Base-by-base conservation (phyloP, 192 early-diverging fungal species). In the Backusella westeae region DNA sequence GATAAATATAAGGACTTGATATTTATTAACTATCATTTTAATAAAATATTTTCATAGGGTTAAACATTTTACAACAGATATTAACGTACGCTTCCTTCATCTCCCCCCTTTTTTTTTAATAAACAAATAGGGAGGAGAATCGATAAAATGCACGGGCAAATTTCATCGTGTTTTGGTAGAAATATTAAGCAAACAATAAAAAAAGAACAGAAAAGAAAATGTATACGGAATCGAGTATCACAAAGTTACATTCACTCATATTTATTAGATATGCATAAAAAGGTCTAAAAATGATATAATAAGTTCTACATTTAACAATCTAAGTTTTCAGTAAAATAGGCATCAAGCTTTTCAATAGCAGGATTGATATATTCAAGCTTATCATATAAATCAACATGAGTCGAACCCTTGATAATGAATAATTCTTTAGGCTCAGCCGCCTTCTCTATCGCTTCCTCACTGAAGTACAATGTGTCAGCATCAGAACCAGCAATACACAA, bases 311-410 rank as follows among this genome's bases (percentile, higher is more conserved):
- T 69, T 69, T 19, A 69, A 6, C 34, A 69, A 3, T 21, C n/a
- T 34, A 69, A 69, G 6, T 69, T 29, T 34, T 69, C 19, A 69
- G 23, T 69, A 15, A 69, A 69, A 15, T 38, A 69, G 19, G 3
- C 6, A 69, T 69, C 67, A 8, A 69, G 21, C 35, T 69, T 69
- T 69, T 36, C 34, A 3, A 69, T 23, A 69, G 67, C 67, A 69
- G 67, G 34, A 23, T 34, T 39, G 19, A 69, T 39, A 69, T 69
- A 69, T 17, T 69, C 71, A 35, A 46, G 41, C 21, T 42, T 49
- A 52, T 80, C 79, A 41, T 80, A 80, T 12, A 80, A 46, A 19
- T 76, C 79, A 34, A 80, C 69, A 44, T 80, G 79, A 9, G 79
- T 77, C 9, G 75, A 26, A 29, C 75, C 79, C 2, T 80, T 70